phyloP scores from a whole-genome alignment of 2,329 filamentous ascomycete species.

The Botrytis fragariae region DNA sequence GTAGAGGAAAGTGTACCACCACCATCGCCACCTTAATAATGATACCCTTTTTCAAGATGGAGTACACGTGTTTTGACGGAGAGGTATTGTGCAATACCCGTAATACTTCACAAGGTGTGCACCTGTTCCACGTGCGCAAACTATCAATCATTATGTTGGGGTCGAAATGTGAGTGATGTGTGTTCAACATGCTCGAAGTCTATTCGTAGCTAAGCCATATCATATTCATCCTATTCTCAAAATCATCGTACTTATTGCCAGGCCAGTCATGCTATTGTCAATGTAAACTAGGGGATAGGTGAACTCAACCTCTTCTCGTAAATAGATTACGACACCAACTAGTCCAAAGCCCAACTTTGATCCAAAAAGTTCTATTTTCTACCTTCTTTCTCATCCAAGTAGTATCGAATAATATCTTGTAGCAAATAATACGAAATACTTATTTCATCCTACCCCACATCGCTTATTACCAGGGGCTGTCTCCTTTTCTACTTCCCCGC shows the following conservation, averaged over 20 bases:
- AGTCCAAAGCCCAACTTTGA: background rate
- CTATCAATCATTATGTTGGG: no score
- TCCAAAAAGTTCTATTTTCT: background rate
- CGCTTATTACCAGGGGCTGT: background rate
- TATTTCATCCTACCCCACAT: background rate
- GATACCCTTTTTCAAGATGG: background rate
- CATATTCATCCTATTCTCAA: background rate
- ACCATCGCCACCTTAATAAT: conserved; percentile 25
- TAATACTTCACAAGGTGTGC: background rate
- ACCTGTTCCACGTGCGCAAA: background rate
- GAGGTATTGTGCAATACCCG: background rate
- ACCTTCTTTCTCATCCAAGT: background rate
- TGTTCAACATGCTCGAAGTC: background rate
- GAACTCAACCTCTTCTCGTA: background rate
- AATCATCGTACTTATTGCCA: background rate
- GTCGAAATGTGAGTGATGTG: background rate
- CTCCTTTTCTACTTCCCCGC: background rate
- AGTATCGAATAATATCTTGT: background rate
- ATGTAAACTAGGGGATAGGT: background rate
- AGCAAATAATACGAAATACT: background rate
- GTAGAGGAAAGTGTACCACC: conserved; percentile 33
- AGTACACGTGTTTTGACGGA: background rate
- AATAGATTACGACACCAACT: background rate
- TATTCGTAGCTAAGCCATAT: background rate
- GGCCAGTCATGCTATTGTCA: background rate